Evolutionary conservation across 805 yeast genomes (phyloP).

Genomic region (Wickerhamomyces sydowiorum): DNA sequence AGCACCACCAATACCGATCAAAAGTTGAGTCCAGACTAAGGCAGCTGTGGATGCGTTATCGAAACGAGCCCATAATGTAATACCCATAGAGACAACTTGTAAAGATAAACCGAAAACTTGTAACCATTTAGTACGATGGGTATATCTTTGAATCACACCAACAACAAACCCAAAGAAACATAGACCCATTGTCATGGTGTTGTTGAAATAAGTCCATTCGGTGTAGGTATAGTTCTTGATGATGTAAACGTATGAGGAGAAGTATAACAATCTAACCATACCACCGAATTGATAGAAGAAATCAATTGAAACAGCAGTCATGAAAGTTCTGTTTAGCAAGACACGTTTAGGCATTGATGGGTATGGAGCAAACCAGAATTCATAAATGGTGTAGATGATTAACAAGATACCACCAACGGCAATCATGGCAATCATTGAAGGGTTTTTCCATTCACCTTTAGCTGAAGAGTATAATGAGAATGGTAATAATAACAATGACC

Average conservation of each 20-base stretch:
- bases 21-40: constrained; percentile 28
- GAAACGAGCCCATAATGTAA: constrained; percentile 24
- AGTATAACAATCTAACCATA: constrained; percentile 23
- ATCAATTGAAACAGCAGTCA: constrained; percentile 29
- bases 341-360: constrained; percentile 34
- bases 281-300: constrained; percentile 28
- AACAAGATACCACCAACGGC: constrained; percentile 33
- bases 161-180: constrained; percentile 33
- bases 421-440: constrained; percentile 38
- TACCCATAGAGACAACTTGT: constrained; percentile 30
- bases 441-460: constrained; percentile 28
- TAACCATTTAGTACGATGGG: constrained; percentile 31
- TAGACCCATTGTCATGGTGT: constrained; percentile 30
- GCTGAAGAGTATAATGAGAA: constrained; percentile 30
- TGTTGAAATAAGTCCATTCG: constrained; percentile 34
- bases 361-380: constrained; percentile 28
- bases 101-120: constrained; percentile 29
- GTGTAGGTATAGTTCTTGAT: constrained; percentile 24
- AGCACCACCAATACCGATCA: constrained; percentile 36
- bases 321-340: constrained; percentile 31
- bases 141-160: constrained; percentile 28
- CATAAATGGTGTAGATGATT: constrained; percentile 30
- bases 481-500: constrained; percentile 33
- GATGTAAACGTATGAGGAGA: constrained; percentile 29
- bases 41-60: constrained; percentile 14